Evolutionary conservation across 1,284 basidiomycete genomes (phyloP).

Genomic region (Uromyces viciae-fabae): DNA sequence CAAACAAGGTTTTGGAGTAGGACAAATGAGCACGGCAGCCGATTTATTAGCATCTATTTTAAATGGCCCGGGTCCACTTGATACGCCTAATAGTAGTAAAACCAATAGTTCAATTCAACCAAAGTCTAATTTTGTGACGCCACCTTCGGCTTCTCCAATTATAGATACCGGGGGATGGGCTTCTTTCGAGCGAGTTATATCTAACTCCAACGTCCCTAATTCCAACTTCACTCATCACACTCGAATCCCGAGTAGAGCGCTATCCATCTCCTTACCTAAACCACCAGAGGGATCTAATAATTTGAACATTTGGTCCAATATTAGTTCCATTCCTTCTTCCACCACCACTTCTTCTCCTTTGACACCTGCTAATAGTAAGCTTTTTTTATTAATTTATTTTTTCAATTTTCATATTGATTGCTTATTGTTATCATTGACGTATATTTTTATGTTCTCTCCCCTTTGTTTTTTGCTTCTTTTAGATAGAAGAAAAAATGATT

Average conservation of each 20-base stretch:
- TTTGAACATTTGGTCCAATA: conserved; percentile 26
- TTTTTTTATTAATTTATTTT: background rate
- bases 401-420: background rate
- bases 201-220: background rate
- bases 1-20: background rate
- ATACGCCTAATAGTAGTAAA: background rate
- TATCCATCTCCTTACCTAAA: conserved; percentile 39
- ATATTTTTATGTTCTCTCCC: background rate
- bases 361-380: no score
- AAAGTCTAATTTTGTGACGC: no score
- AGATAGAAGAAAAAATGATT: conserved; percentile 11
- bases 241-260: no score
- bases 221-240: background rate
- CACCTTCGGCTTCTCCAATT: background rate
- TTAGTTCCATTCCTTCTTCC: background rate
- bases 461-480: background rate
- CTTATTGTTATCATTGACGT: background rate
- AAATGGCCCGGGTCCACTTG: no score
- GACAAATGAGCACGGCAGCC: conserved; percentile 16
- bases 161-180: conserved; percentile 3
- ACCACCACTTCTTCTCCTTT: background rate
- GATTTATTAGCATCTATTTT: conserved; percentile 34
- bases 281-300: conserved; percentile 12
- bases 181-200: background rate
- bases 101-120: background rate